These are phyloP conservation scores for Suhomyces tanzawaensis DNA, from an alignment of 805 yeast genomes.

Conservation along the genomic window DNA sequence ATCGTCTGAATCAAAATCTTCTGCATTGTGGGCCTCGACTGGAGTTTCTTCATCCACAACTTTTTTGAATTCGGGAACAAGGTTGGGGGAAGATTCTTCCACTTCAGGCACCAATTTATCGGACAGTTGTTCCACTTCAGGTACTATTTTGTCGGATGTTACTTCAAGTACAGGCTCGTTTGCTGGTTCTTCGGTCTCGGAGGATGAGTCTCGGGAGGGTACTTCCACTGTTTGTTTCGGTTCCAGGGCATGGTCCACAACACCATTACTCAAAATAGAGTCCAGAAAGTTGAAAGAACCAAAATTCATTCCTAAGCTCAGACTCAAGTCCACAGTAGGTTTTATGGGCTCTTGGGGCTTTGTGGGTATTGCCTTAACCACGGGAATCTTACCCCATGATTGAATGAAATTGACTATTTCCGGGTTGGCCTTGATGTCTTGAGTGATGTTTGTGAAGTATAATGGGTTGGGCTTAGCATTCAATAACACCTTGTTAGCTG, in stretches of 20 bases:
- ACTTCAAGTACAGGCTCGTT: background rate
- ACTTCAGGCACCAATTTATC: background rate
- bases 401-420: constrained; percentile 11
- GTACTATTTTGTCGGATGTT: background rate
- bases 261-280: constrained; percentile 1
- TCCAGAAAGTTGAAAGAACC: constrained; percentile 7
- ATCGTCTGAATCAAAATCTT: too few species aligned
- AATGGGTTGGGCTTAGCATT: constrained; percentile 13
- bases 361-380: constrained; percentile 6
- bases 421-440: constrained; percentile 11
- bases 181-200: background rate
- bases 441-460: constrained; percentile 14
- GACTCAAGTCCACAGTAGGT: constrained; percentile 3
- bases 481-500: constrained; percentile 11
- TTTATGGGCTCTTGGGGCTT: constrained; percentile 1
- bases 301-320: constrained; percentile 23
- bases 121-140: background rate
- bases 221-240: background rate
- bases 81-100: background rate
- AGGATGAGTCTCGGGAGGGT: background rate
- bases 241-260: background rate
- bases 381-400: constrained; percentile 22
- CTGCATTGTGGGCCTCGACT: too few species aligned
- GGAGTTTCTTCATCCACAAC: too few species aligned
- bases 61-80: too few species aligned